Conservation (phyloP, 352 stramenopile species). For the Globisporangium takayamanum region DNA sequence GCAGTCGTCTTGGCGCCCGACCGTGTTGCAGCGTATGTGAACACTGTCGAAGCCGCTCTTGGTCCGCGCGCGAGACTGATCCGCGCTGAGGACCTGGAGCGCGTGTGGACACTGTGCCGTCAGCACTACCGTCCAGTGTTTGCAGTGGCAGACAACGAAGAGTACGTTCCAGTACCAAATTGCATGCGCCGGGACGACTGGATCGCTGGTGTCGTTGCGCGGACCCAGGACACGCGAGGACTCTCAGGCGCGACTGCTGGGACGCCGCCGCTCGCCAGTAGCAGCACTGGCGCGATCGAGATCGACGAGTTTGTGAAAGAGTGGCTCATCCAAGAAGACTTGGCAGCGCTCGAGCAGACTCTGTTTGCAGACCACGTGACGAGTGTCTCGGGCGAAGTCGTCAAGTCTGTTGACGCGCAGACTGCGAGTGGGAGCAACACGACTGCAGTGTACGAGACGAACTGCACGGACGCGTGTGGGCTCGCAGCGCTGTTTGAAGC, state of each 20-base stretch:
- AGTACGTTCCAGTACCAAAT: conserved; percentile 9
- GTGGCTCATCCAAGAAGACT: conserved; percentile 69
- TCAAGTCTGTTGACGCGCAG: conserved; percentile 41
- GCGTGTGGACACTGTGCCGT: conserved; percentile 47
- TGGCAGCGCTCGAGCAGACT: conserved; percentile 44
- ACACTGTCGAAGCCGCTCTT: conserved; percentile 30
- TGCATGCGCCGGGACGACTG: conserved; percentile 22
- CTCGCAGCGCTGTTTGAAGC: conserved; percentile 71
- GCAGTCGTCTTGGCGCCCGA: conserved; percentile 31
- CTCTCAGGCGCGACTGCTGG: too few species aligned
- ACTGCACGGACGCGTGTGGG: conserved; percentile 52
- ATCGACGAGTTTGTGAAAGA: conserved; percentile 67
- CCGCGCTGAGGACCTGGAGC: conserved; percentile 31
- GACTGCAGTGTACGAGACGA: conserved; percentile 62
- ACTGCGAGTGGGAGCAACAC: conserved; percentile 47
- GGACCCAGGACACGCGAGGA: conserved; percentile 15
- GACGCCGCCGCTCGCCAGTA: too few species aligned
- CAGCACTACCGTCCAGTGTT: conserved; percentile 9
- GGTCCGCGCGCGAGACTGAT: conserved; percentile 23
- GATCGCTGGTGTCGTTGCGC: conserved; percentile 37
- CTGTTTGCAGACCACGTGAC: conserved; percentile 47
- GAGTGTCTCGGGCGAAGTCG: conserved; percentile 29
- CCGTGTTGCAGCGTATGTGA: conserved; percentile 32
- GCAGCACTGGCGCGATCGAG: conserved; percentile 16
- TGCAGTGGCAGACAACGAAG: not conserved